Percentiles rank a stretch among this genome's conserved stretches.
phyloP scores from a whole-genome alignment of 352 stramenopile genomes.

The Plasmopara halstedii region DNA sequence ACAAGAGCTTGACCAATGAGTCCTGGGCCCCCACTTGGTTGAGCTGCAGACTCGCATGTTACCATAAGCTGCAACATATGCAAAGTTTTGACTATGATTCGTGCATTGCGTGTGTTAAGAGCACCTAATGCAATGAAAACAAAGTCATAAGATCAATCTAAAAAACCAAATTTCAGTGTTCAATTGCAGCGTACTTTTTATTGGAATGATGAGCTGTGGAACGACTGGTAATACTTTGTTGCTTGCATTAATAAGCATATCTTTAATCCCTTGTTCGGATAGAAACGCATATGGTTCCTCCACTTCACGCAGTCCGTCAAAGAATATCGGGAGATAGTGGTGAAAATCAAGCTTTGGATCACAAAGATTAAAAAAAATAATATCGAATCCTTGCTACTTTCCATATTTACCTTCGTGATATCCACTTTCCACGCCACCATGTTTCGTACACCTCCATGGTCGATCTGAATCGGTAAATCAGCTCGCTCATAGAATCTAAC shows the following conservation, averaged over 20 bases:
- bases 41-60: slow-evolving; percentile 83
- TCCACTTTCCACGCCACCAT: slow-evolving; percentile 97
- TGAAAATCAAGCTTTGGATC: slow-evolving; percentile 91
- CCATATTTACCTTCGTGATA: slow-evolving; percentile 72
- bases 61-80: slow-evolving; percentile 95
- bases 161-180: not conserved
- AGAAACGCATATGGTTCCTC: slow-evolving; percentile 96
- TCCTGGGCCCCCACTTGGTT: slow-evolving; percentile 67
- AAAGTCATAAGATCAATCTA: not conserved
- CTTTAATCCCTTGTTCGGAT: slow-evolving; percentile 93
- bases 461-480: slow-evolving; percentile 95
- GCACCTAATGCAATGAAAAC: slow-evolving; percentile 33
- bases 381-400: not conserved
- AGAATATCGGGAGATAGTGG: slow-evolving; percentile 98
- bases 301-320: slow-evolving; percentile 94
- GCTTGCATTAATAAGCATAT: slow-evolving; percentile 94
- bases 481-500: slow-evolving; percentile 88
- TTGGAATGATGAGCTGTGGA: slow-evolving; percentile 96
- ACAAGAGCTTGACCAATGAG: slow-evolving; percentile 95
- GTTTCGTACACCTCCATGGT: slow-evolving; percentile 94
- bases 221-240: slow-evolving; percentile 95
- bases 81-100: slow-evolving; percentile 96
- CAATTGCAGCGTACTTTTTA: slow-evolving; percentile 82
- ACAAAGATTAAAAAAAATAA: not conserved
- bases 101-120: slow-evolving; percentile 90